Evolutionary conservation across 2,329 filamentous ascomycete species (phyloP), one percentile per base, ranked within the genome.

Genomic region (Penicillium sp.): DNA sequence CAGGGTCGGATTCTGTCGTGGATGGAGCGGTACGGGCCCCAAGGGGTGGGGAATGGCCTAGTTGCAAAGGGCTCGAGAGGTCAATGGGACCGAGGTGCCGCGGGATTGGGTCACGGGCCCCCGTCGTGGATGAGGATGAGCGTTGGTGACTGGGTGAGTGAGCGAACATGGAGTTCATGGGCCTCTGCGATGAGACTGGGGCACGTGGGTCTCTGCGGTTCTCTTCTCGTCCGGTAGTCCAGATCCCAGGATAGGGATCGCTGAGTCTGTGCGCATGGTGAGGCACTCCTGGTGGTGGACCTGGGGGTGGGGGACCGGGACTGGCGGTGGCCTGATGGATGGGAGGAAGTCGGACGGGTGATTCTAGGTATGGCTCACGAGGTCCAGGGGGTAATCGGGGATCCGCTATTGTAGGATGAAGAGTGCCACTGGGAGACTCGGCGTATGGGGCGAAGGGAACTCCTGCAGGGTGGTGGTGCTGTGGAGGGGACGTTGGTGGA

Each of bases 321-420:
- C 60, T 63, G 9, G 65, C 67, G 1, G 71, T 67, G 9, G 72
- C 68, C 16, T 74, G 72, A 16, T 72, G 70, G 10, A 76, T 76
- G 4, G 74, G 74, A 8, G 74, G 74, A 5, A 76, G 67, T 52
- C 72, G 66, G 19, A 76, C 69, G 11, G 70, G 66, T 6, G 71
- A 69, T 42, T 75, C 73, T 5, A 62, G 52, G 49, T 72, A 72
- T 7, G 59, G 57, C 23, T 74, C 71, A 6, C 65, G 70, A 16
- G 64, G 62, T 21, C 69, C 70, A 29, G 67, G 58, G 1, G 65
- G 59, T 10, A 66, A 54, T 6, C 68, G 54, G 11, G 62, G 51
- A 33, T 75, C 68, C 3, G 58, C 58, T 50, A 68, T 61, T 25
- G 66, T 54, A 43, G 69, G 64, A 19, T 72, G 72, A 37, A 59